Conservation (phyloP, 495 filamentous ascomycete genomes). For the Aspergillus sclerotiicarbonarius region DNA sequence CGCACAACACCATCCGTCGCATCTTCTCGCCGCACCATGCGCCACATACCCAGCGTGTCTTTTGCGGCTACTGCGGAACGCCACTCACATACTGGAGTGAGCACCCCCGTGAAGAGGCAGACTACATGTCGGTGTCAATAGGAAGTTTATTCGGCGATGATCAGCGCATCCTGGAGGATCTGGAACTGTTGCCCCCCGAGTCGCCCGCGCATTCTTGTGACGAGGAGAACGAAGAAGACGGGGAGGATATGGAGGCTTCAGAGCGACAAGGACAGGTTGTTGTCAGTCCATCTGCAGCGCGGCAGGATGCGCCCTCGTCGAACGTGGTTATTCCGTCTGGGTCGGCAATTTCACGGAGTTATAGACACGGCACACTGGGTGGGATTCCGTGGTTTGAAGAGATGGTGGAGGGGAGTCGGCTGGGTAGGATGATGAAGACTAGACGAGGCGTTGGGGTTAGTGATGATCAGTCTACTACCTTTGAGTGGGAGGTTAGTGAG, state of each 20-base stretch:
- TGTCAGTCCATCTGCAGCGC: constrained; percentile 17
- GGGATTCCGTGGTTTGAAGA: constrained; percentile 80
- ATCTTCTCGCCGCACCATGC: constrained; percentile 62
- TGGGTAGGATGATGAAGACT: constrained; percentile 63
- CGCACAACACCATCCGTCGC: constrained; percentile 66
- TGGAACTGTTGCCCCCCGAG: constrained; percentile 56
- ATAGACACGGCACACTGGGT: constrained; percentile 36
- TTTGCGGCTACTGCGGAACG: constrained; percentile 90
- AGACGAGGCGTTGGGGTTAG: constrained; percentile 53
- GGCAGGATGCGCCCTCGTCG: constrained; percentile 11
- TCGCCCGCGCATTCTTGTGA: constrained; percentile 9
- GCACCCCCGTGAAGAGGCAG: constrained; percentile 60
- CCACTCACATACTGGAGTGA: constrained; percentile 80
- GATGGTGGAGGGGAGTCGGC: constrained; percentile 68
- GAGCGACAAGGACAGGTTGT: constrained; percentile 42
- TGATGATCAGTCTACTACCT: constrained; percentile 55
- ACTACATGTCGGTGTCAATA: constrained; percentile 73
- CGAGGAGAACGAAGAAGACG: constrained; percentile 9
- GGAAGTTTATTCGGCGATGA: constrained; percentile 66
- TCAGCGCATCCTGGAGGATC: constrained; percentile 63
- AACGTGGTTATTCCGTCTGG: constrained; percentile 26
- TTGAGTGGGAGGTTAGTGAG: constrained; percentile 86
- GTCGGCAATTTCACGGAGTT: constrained; percentile 23
- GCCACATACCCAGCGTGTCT: constrained; percentile 63
- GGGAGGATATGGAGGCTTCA: background rate